Evolutionary conservation across 306 rosid genomes (phyloP).

Genomic region (Echinosophora koreensis): DNA sequence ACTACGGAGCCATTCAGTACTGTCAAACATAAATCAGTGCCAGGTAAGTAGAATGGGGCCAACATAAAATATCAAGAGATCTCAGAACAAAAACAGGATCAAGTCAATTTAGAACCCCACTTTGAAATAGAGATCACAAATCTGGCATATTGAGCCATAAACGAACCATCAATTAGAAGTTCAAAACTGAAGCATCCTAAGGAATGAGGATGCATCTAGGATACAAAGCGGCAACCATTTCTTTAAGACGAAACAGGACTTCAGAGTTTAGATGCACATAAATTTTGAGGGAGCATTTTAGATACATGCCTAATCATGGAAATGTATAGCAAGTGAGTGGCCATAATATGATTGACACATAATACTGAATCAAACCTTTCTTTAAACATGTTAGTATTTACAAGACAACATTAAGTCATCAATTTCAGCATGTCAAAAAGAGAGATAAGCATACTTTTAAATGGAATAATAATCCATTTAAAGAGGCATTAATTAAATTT

Average conservation of each 20-base stretch:
- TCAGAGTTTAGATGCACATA: slow-evolving; percentile 5
- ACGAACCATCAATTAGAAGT: slow-evolving; percentile 7
- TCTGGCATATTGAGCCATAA: slow-evolving; percentile 3
- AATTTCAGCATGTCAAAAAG: slow-evolving; percentile 24
- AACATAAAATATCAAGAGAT: slow-evolving; percentile 33
- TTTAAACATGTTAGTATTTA: neutral
- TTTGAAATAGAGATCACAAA: slow-evolving; percentile 25
- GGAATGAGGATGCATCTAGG: slow-evolving; percentile 22
- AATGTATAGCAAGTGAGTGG: slow-evolving; percentile 21
- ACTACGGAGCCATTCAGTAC: slow-evolving; percentile 83
- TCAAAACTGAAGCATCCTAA: slow-evolving; percentile 1
- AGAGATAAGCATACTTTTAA: slow-evolving; percentile 14
- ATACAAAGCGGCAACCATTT: slow-evolving; percentile 5
- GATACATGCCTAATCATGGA: neutral
- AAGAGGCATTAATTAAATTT: neutral
- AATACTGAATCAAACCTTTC: neutral
- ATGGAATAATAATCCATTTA: slow-evolving; percentile 12
- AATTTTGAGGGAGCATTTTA: neutral
- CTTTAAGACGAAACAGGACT: slow-evolving; percentile 24
- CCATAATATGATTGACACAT: neutral
- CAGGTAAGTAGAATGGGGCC: slow-evolving; percentile 20
- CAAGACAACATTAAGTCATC: neutral
- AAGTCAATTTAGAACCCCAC: neutral
- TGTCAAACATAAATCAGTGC: slow-evolving; percentile 50
- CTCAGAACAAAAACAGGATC: neutral